These are phyloP conservation scores for Aspergillus oerlinghausenensis DNA, from an alignment of 2,329 filamentous ascomycete genomes.

Conservation along the genomic window DNA sequence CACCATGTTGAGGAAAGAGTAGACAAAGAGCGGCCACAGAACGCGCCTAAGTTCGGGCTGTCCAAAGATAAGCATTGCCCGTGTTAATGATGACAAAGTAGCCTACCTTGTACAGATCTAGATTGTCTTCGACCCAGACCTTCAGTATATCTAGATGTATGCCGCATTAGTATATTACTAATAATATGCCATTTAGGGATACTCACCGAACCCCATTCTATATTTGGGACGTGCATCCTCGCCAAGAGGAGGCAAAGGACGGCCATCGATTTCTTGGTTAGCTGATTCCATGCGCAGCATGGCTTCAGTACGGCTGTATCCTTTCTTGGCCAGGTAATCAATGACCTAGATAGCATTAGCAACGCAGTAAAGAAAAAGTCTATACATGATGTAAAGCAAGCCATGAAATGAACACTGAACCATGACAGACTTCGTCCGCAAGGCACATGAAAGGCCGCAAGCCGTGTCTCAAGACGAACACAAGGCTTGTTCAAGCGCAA, in stretches of 20 bases:
- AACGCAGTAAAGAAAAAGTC: constrained; percentile 3
- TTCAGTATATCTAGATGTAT: constrained; percentile 56
- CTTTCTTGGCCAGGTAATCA: constrained; percentile 92
- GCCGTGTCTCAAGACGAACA: neutral
- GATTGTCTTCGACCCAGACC: constrained; percentile 82
- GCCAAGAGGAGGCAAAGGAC: constrained; percentile 61
- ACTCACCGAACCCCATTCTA: constrained; percentile 60
- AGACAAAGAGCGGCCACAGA: constrained; percentile 90
- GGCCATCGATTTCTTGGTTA: constrained; percentile 73
- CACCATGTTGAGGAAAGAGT: constrained; percentile 81
- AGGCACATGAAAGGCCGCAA: neutral
- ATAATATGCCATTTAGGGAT: neutral
- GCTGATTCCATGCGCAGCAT: constrained; percentile 88
- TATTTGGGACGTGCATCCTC: constrained; percentile 79
- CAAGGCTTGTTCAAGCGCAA: neutral
- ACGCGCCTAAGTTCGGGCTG: constrained; percentile 83
- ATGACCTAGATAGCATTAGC: constrained; percentile 58
- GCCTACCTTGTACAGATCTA: constrained; percentile 86
- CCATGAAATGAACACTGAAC: constrained; percentile 54
- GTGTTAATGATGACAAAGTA: neutral
- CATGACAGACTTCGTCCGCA: neutral
- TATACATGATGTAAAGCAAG: neutral
- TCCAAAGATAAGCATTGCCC: constrained; percentile 8
- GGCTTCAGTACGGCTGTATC: constrained; percentile 87
- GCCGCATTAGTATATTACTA: neutral